Percentiles rank a stretch among this genome's conserved stretches.
These are phyloP conservation scores for Debaryomyces maramus DNA, from an alignment of 805 yeast species.

Conservation along the genomic window DNA sequence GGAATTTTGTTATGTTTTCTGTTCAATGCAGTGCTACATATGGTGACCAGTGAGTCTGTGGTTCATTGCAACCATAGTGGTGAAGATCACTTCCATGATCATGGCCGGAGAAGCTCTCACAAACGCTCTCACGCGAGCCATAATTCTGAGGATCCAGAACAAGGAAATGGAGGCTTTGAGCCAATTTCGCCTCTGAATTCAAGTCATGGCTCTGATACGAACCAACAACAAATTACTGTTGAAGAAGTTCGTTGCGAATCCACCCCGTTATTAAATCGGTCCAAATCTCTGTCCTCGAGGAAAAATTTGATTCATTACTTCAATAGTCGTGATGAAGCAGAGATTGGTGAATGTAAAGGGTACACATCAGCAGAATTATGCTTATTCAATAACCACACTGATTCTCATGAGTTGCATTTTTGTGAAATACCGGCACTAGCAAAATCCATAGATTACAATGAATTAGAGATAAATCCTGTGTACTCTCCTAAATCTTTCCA, in stretches of 20 bases:
- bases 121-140: constrained; percentile 10
- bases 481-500: not conserved
- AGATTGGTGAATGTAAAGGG: constrained; percentile 50
- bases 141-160: not conserved
- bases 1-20: constrained; percentile 64
- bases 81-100: constrained; percentile 16
- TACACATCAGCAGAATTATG: constrained; percentile 44
- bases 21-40: constrained; percentile 68
- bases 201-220: too few species aligned
- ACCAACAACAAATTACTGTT: too few species aligned
- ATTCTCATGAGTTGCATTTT: constrained; percentile 24
- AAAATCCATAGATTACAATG: constrained; percentile 1
- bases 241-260: too few species aligned
- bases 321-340: constrained; percentile 17
- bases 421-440: constrained; percentile 40
- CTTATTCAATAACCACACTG: constrained; percentile 11
- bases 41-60: constrained; percentile 74
- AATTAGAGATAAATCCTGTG: not conserved
- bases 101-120: constrained; percentile 10
- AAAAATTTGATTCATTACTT: constrained; percentile 30
- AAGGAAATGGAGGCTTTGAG: not conserved
- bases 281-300: too few species aligned
- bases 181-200: too few species aligned
- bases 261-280: too few species aligned
- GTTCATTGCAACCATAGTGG: constrained; percentile 80